A percentile compares a stretch with the other conserved stretches of the same genome.
phyloP scores from a whole-genome alignment of 306 rosid genomes.

The cucumber (Cucumis sativus) region Cucumber_9930_V3 NC_026655.2:3657001-3657500 shows the following conservation, averaged over 20 bases:
- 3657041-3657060: slow-evolving; percentile 66
- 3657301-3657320: slow-evolving; percentile 63
- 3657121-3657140: slow-evolving; percentile 64
- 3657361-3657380: slow-evolving; percentile 45
- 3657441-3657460: slow-evolving; percentile 19
- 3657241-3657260: slow-evolving; percentile 49
- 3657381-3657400: slow-evolving; percentile 30
- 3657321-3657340: slow-evolving; percentile 52
- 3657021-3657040: slow-evolving; percentile 82
- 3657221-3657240: slow-evolving; percentile 52
- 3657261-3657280: slow-evolving; percentile 44
- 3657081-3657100: slow-evolving; percentile 68
- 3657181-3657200: slow-evolving; percentile 25
- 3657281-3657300: slow-evolving; percentile 45
- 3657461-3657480: slow-evolving; percentile 5
- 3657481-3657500: background rate
- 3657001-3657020: slow-evolving; percentile 74
- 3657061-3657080: slow-evolving; percentile 39
- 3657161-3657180: slow-evolving; percentile 28
- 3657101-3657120: slow-evolving; percentile 67
- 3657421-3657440: slow-evolving; percentile 27
- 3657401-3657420: slow-evolving; percentile 34
- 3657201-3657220: slow-evolving; percentile 46
- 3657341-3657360: slow-evolving; percentile 47
- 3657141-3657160: slow-evolving; percentile 50